These are phyloP conservation scores for Solanum habrochaites DNA, from an alignment of 257 asterid genomes.

Conservation along the genomic window DNA sequence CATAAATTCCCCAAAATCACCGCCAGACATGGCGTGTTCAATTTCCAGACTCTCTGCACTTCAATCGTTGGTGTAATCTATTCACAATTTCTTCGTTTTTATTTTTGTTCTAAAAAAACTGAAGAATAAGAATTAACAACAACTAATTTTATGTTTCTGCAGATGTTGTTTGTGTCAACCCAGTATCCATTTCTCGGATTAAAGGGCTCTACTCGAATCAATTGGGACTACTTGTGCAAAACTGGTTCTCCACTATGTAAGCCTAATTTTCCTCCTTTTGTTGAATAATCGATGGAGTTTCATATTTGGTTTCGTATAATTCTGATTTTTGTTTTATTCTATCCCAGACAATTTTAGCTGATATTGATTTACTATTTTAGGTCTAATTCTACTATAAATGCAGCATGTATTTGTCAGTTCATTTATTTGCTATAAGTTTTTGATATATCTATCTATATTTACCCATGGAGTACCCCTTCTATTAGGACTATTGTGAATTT, in stretches of 20 bases:
- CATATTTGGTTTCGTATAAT: too few relatives aligned
- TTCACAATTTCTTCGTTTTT: not conserved
- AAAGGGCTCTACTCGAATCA: not conserved
- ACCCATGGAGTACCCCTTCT: not conserved
- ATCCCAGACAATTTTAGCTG: not conserved
- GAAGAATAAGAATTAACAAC: not conserved
- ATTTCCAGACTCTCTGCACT: slow-evolving; percentile 20
- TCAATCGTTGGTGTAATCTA: slow-evolving; percentile 20
- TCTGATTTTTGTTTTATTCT: not conserved
- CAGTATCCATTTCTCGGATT: slow-evolving; percentile 1
- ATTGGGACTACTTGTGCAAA: slow-evolving; percentile 18
- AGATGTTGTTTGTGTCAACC: slow-evolving; percentile 14
- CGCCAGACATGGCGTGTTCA: slow-evolving; percentile 20
- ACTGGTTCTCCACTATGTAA: slow-evolving; percentile 32
- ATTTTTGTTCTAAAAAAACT: not conserved
- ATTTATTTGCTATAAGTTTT: not conserved
- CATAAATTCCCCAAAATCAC: not conserved
- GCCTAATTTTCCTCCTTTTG: not conserved
- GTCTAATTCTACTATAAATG: not conserved
- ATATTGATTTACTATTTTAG: not conserved
- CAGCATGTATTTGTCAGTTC: not conserved
- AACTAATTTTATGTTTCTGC: not conserved
- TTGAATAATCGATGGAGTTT: not conserved
- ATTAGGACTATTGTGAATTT: not conserved
- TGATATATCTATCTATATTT: not conserved